Base-by-base conservation (phyloP, 768 basidiomycete genomes). In the Suillus hirtellus region DNA sequence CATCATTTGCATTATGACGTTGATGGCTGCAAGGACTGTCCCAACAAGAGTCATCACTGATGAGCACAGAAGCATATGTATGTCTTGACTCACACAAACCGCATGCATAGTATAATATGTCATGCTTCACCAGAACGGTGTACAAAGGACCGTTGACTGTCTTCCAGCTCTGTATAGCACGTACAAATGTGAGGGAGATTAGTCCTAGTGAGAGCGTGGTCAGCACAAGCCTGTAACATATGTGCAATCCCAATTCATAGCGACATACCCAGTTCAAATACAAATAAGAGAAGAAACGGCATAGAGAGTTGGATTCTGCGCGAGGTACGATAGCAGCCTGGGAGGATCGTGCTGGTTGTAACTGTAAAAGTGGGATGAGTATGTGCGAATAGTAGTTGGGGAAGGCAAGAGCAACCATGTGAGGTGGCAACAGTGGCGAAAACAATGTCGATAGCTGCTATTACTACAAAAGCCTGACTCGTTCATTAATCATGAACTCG, bases 31-130 rank as follows among this genome's bases (percentile, higher is more conserved):
- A 12, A 46, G 44, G 1, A 46, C 44, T 46, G n/a, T 21, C 11
- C 1, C 11, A 21, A 21, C 44, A 10, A 46, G n/a, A 21, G 19
- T 46, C 11, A 21, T 46, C n/a, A 46, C 19, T 8, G 9, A 46
- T 46, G n/a, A 11, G n/a, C n/a, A 21, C n/a, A 46, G 44, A 12
- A 12, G 21, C 10, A 21, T 11, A 21, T 21, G 44, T 21, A 21
- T 46, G 44, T 19, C n/a, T 19, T 46, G 44, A 46, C 44, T 46
- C 44, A 46, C n/a, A 21, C 44, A 46, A 11, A 21, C 44, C 44
- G 44, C 44, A 46, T 46, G 44, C n/a, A 21, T 46, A 46, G 44
- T 46, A 46, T n/a, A 46, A 46, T 46, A 46, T 46, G n/a, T 46
- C 21, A 5, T 46, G n/a, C n/a, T 46, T 46, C 44, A 46, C 44